Evolutionary conservation across 805 yeast genomes (phyloP).

Genomic region (Babjeviella inositovora): DNA sequence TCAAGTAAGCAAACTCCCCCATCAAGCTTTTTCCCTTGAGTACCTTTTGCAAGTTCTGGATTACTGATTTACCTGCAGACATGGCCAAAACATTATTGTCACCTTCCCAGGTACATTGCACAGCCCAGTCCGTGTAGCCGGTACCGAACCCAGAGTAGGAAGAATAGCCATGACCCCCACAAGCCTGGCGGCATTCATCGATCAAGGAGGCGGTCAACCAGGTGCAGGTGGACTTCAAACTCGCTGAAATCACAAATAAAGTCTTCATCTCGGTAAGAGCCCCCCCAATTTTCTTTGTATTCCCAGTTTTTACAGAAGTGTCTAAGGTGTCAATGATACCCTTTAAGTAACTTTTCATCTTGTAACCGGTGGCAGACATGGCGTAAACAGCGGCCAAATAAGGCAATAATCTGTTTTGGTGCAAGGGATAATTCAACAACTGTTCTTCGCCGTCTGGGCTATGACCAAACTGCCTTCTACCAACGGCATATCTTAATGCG

Average conservation of each 20-base stretch:
- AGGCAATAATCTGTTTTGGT: conserved; percentile 82
- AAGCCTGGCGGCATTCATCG: conserved; percentile 83
- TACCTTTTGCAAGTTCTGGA: conserved; percentile 26
- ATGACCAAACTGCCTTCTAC: conserved; percentile 69
- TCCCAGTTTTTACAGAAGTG: conserved; percentile 27
- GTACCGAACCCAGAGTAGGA: conserved; percentile 86
- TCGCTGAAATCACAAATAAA: conserved; percentile 72
- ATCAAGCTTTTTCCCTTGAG: conserved; percentile 26
- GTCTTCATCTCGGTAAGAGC: conserved; percentile 55
- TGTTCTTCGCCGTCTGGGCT: conserved; percentile 46
- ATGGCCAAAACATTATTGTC: conserved; percentile 80
- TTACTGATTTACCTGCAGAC: conserved; percentile 67
- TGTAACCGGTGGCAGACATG: conserved; percentile 53
- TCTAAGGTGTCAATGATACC: conserved; percentile 36
- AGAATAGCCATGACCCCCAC: conserved; percentile 95
- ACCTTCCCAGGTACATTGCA: conserved; percentile 98
- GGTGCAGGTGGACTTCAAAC: conserved; percentile 78
- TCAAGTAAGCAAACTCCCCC: conserved; percentile 26
- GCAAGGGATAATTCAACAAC: conserved; percentile 74
- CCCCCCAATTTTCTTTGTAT: conserved; percentile 21
- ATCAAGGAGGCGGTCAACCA: conserved; percentile 73
- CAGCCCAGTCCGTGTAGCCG: conserved; percentile 88
- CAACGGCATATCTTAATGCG: conserved; percentile 80
- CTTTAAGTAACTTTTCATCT: conserved; percentile 36
- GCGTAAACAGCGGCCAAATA: conserved; percentile 67